phyloP scores from a whole-genome alignment of 345 rosid genomes.

The Gossypium sturtianum region DNA sequence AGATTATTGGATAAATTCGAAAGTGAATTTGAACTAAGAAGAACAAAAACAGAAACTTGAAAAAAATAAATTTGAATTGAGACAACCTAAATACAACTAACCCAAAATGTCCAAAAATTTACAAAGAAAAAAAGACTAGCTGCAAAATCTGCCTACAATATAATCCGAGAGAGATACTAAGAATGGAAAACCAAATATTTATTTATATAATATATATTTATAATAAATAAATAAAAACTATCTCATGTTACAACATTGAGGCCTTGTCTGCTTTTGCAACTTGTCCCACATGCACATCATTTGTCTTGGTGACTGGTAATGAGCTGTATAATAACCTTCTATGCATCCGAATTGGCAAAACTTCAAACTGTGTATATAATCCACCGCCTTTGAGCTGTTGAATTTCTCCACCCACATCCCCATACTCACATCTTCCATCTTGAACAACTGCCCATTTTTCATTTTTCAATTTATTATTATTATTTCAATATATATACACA shows the following conservation, averaged over 20 bases:
- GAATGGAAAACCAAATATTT: not conserved
- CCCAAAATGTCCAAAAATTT: not conserved
- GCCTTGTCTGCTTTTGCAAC: constrained; percentile 41
- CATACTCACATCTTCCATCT: constrained; percentile 99
- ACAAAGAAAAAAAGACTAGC: constrained; percentile 8
- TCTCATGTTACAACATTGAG: constrained; percentile 91
- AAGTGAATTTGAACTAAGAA: not conserved
- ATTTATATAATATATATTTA: not conserved
- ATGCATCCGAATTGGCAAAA: constrained; percentile 94
- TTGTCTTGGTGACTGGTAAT: constrained; percentile 94
- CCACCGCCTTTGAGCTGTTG: constrained; percentile 68
- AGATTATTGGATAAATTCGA: not conserved
- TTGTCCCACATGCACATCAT: constrained; percentile 92
- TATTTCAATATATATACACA: not conserved
- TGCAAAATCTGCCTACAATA: constrained; percentile 25
- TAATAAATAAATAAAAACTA: not conserved
- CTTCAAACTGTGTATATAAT: constrained; percentile 70
- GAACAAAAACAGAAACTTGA: not conserved
- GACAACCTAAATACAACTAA: constrained; percentile 12
- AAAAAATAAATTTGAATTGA: constrained; percentile 22
- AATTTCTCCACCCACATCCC: constrained; percentile 99
- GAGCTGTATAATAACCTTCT: constrained; percentile 79
- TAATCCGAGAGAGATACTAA: not conserved
- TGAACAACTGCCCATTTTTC: constrained; percentile 53
- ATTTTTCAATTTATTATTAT: not conserved